phyloP scores from a whole-genome alignment of 805 yeast genomes.

The Metschnikowia vanudenii region DNA sequence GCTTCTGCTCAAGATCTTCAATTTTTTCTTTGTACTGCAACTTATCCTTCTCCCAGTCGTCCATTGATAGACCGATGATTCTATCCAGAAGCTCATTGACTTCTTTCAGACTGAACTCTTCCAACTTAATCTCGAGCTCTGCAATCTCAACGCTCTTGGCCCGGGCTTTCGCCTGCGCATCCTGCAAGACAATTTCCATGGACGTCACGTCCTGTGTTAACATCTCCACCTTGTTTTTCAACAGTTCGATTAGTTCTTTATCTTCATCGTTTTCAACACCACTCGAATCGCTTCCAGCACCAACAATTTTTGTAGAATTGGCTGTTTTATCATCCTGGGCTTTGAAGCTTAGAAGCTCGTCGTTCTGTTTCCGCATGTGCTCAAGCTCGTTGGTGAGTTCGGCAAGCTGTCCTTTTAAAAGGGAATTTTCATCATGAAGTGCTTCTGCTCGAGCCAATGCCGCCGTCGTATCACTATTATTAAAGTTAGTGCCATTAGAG shows the following conservation, averaged over 20 bases:
- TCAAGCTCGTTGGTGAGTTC: background rate
- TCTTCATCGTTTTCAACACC: background rate
- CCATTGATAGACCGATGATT: constrained; percentile 11
- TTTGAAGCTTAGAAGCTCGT: background rate
- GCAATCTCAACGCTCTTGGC: constrained; percentile 16
- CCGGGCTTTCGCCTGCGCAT: constrained; percentile 15
- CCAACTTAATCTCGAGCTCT: constrained; percentile 16
- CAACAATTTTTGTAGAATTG: background rate
- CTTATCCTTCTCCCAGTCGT: constrained; percentile 13
- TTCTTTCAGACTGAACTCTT: constrained; percentile 5
- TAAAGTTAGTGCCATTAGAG: too few species aligned
- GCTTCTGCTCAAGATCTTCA: constrained; percentile 6
- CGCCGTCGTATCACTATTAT: too few species aligned
- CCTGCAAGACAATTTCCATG: constrained; percentile 17
- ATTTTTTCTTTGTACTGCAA: constrained; percentile 5
- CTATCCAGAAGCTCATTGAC: constrained; percentile 9
- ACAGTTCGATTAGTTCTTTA: constrained; percentile 11
- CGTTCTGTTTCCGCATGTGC: background rate
- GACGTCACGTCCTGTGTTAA: constrained; percentile 19
- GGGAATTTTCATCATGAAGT: constrained; percentile 2
- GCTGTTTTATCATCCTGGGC: background rate
- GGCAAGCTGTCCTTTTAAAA: background rate
- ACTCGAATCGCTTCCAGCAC: background rate
- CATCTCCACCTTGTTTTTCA: constrained; percentile 12
- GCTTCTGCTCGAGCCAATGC: background rate